phyloP scores from a whole-genome alignment of 192 early-diverging fungal species.

The Backusella mclennaniae region DNA sequence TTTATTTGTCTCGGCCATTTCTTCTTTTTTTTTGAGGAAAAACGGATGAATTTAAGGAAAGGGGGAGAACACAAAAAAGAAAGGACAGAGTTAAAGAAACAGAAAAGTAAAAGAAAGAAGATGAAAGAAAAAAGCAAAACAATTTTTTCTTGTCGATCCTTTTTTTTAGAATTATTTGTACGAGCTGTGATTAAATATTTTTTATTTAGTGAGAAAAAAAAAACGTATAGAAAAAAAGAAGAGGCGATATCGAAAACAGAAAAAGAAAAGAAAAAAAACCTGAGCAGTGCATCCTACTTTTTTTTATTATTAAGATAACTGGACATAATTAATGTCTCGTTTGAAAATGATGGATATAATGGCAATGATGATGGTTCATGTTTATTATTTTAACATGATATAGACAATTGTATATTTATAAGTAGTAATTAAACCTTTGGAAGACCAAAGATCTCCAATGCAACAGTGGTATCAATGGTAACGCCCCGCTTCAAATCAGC shows the following conservation, averaged over 20 bases:
- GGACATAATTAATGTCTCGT: too few relatives aligned
- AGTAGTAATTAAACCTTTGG: neutral
- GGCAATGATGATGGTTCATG: too few relatives aligned
- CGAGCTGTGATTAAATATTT: neutral
- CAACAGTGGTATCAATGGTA: slow-evolving; percentile 29
- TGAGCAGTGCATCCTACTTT: neutral
- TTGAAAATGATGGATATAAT: too few relatives aligned
- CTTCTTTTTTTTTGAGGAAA: neutral
- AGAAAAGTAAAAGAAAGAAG: neutral
- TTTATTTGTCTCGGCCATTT: slow-evolving; percentile 7
- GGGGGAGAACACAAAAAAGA: neutral
- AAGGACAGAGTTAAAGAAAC: neutral
- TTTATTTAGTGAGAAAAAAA: neutral
- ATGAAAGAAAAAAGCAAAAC: slow-evolving; percentile 3
- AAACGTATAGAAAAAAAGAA: neutral
- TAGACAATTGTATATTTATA: too few relatives aligned
- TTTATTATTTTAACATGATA: too few relatives aligned
- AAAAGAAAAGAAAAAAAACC: neutral
- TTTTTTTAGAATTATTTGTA: neutral
- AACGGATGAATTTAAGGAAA: neutral
- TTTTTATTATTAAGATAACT: neutral
- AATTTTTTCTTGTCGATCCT: slow-evolving; percentile 4
- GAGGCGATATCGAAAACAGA: neutral
- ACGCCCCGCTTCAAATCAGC: neutral
- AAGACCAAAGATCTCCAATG: slow-evolving; percentile 32